phyloP scores from a whole-genome alignment of 1,139 yeast species.

The Yamadazyma mexicana region DNA sequence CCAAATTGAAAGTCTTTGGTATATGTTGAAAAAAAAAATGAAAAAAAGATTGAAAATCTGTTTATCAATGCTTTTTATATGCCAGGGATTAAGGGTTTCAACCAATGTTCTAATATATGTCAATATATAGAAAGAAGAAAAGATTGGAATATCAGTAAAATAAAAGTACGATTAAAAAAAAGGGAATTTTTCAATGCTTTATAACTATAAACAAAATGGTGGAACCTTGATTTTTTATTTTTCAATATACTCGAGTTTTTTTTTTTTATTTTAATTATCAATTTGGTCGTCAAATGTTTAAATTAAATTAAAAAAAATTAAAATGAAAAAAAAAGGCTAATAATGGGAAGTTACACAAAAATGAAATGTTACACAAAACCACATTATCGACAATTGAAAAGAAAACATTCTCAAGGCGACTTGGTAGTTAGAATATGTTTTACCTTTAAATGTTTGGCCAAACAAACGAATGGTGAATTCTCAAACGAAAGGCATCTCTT shows the following conservation, averaged over 20 bases:
- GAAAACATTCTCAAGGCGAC: slow-evolving; percentile 4
- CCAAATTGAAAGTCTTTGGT: not conserved
- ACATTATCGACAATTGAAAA: slow-evolving; percentile 2
- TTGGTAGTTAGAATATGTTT: not conserved
- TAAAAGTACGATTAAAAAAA: not conserved
- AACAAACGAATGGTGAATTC: slow-evolving; percentile 1
- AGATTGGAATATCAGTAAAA: not conserved
- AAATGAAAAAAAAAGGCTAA: not conserved
- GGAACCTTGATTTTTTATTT: not conserved
- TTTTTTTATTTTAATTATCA: not conserved
- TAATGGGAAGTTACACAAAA: not conserved
- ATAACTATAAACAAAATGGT: slow-evolving; percentile 12
- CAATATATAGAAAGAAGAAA: not conserved
- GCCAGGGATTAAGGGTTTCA: too few relatives aligned
- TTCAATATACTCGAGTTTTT: slow-evolving; percentile 1
- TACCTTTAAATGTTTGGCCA: slow-evolving; percentile 3
- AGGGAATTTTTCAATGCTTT: slow-evolving; percentile 13
- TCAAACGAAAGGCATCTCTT: not conserved
- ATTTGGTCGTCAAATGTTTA: slow-evolving; percentile 4
- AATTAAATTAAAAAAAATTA: not conserved
- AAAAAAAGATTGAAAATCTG: not conserved
- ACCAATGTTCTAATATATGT: not conserved
- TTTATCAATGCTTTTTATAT: slow-evolving; percentile 1
- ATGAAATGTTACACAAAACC: slow-evolving; percentile 3
- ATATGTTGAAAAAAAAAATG: not conserved